Evolutionary conservation across 2,329 filamentous ascomycete genomes (phyloP), one percentile per base, ranked within the genome.

Genomic region (Apiospora saccharicola): DNA sequence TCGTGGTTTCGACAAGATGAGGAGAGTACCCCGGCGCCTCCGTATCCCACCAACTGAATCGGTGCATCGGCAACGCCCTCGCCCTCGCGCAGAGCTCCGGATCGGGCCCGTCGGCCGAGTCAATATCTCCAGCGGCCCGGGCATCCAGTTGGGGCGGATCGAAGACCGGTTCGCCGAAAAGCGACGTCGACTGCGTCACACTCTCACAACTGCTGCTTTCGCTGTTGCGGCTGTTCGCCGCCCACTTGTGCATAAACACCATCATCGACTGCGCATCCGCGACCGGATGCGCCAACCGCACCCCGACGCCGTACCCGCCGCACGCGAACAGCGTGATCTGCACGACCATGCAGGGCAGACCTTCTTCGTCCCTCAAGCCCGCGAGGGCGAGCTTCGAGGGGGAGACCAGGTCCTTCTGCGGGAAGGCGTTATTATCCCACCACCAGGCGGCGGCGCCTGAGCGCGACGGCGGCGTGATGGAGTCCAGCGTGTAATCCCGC

Each of bases 31-130:
- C 78, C 0, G 79, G 80, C 0, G 78, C 81, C 0, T 78, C 75
- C 7, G 71, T 75, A 41, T 78, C 79, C 84, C 84, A 88, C 83
- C 85, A 87, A 77, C 87, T 84, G 72, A 82, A 87, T 8, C 86
- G 82, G 74, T 87, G 83, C 71, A 85, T 78, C 1, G 86, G 85
- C 6, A 88, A 75, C 2, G 76, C 74, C 10, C 82, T 78, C 5
- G 83, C 83, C 41, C 73, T 76, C 0, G 75, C 72, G 26, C 81
- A 73, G 3, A 78, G 72, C n/a, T 81, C 75, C 0, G 80, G 75
- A 4, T 76, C 75, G 0, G 74, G 67, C 7, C 53, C 53, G 1
- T 46, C 69, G 22, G 77, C 75, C 3, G 78, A 76, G 37, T 74
- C 69, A 19, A 80, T 72, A 34, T 75, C 41, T 10, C 74, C 74